Evolutionary conservation across 768 basidiomycete genomes (phyloP), one percentile per base, ranked within the genome.

Genomic region (Peribolospora baueri): DNA sequence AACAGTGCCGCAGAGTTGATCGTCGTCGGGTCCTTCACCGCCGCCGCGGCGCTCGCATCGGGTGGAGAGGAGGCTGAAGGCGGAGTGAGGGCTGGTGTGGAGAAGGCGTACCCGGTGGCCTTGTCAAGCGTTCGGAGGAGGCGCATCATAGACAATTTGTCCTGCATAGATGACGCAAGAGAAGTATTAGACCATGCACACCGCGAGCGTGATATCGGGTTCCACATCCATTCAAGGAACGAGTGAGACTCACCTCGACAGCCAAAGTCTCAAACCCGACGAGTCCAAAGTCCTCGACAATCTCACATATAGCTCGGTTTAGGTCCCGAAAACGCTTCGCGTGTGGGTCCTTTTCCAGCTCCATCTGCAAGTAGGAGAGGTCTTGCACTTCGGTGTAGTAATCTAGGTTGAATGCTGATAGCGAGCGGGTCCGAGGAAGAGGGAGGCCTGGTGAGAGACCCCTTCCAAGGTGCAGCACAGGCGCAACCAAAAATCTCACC

Each of bases 371-470:
- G 66, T 95, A 81, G 1, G 81, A 80, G 0, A 98, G 73, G 64
- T 98, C 91, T 67, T 93, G 88, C 0, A 93, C 93, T 68, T 98
- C 88, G 46, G 93, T 95, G 67, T 97, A 97, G 67, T 84, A 98
- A 60, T 87, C 84, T 39, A 98, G 79, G 63, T 91, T 93, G 72
- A 98, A 97, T 48, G 91, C 91, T 93, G 61, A 7, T 36, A 5
- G 4, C 38, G 36, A 36, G 2, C 36, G 10, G 42, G 25, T 0
- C 7, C 43, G 9, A 40, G 42, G 14, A 13, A 42, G 13, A 14
- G 10, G 14, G 8, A 38, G 9, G 42, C 9, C 25, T 48, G 25
- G 45, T 40, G 4, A 9, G 39, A 52, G 39, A 3, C 42, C 13
- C 36, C 36, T 42, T 48, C n/a, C 13, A 37, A 37, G 7, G 51